Conservation (phyloP, 192 early-diverging fungal species). For the Rhizophlyctis rosea region DNA sequence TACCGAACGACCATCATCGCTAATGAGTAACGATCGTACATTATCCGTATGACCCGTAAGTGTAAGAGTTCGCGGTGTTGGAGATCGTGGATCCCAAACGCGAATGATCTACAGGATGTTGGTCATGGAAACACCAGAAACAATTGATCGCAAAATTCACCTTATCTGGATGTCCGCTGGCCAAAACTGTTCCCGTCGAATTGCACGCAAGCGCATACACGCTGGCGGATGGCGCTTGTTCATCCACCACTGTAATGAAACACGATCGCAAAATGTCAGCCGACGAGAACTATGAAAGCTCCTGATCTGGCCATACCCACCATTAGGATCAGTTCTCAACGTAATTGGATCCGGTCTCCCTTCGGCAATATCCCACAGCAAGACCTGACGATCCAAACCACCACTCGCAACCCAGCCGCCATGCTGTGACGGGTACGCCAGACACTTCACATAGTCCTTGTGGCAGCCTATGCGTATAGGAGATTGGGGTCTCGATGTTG, state of each 20-base stretch:
- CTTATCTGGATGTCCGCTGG: constrained; percentile 92
- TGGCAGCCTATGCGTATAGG: constrained; percentile 74
- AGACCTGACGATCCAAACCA: constrained; percentile 84
- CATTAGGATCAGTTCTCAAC: constrained; percentile 5
- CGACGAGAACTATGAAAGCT: constrained; percentile 18
- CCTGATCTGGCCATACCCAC: constrained; percentile 21
- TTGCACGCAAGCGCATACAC: constrained; percentile 89
- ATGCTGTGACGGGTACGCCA: constrained; percentile 68
- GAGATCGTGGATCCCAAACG: constrained; percentile 84
- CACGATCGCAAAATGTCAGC: too few species aligned
- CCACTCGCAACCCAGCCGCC: constrained; percentile 81
- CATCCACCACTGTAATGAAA: too few species aligned
- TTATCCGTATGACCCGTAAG: constrained; percentile 95
- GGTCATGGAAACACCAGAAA: background rate
- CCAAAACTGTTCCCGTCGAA: constrained; percentile 71
- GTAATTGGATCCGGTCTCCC: constrained; percentile 26
- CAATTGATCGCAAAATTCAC: constrained; percentile 7
- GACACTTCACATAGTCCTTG: constrained; percentile 85
- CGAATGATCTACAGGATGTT: constrained; percentile 59
- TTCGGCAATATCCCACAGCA: constrained; percentile 86
- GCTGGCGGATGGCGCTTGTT: constrained; percentile 60
- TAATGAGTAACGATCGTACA: constrained; percentile 82
- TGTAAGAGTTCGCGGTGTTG: constrained; percentile 62
- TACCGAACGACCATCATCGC: constrained; percentile 82
- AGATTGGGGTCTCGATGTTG: constrained; percentile 21